Percentiles rank a stretch among this genome's conserved stretches.
phyloP scores from a whole-genome alignment of 2,329 filamentous ascomycete genomes.

The Ceratocystis ficicola region DNA sequence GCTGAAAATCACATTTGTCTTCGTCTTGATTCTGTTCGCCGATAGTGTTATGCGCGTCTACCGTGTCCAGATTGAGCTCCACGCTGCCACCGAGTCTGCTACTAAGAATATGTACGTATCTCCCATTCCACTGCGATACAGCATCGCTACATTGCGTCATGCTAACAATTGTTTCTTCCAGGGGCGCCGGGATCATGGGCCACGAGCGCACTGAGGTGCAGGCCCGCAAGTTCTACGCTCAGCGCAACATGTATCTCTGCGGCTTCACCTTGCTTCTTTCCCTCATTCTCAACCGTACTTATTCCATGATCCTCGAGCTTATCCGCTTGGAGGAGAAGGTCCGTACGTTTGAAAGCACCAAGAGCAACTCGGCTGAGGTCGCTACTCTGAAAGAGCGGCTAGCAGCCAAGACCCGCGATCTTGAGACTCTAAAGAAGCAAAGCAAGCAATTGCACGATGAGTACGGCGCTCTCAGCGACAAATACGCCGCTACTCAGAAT shows the following conservation, averaged over 20 bases:
- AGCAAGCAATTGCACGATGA: conserved; percentile 67
- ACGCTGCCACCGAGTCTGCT: conserved; percentile 53
- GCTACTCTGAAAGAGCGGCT: conserved; percentile 57
- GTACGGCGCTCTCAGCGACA: conserved; percentile 75
- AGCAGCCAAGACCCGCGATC: conserved; percentile 66
- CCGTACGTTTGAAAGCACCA: conserved; percentile 57
- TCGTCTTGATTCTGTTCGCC: conserved; percentile 95
- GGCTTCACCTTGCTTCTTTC: conserved; percentile 98
- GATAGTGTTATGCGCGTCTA: conserved; percentile 95
- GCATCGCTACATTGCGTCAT: conserved; percentile 12
- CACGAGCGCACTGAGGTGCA: conserved; percentile 96
- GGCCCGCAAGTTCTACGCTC: conserved; percentile 98
- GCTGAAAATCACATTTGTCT: conserved; percentile 97
- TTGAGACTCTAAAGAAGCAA: conserved; percentile 88
- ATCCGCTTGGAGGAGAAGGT: conserved; percentile 86
- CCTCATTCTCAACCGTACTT: conserved; percentile 96
- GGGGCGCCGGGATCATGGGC: conserved; percentile 59
- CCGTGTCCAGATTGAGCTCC: conserved; percentile 82
- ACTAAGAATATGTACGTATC: conserved; percentile 34
- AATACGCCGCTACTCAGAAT: conserved; percentile 51
- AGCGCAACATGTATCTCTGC: conserved; percentile 99
- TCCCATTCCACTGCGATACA: neutral
- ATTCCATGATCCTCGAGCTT: conserved; percentile 88
- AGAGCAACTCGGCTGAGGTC: conserved; percentile 59
- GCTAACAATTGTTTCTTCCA: conserved; percentile 9